These are phyloP conservation scores for Penicillium sp. DNA, from an alignment of 2,329 filamentous ascomycete species.

Conservation along the genomic window DNA sequence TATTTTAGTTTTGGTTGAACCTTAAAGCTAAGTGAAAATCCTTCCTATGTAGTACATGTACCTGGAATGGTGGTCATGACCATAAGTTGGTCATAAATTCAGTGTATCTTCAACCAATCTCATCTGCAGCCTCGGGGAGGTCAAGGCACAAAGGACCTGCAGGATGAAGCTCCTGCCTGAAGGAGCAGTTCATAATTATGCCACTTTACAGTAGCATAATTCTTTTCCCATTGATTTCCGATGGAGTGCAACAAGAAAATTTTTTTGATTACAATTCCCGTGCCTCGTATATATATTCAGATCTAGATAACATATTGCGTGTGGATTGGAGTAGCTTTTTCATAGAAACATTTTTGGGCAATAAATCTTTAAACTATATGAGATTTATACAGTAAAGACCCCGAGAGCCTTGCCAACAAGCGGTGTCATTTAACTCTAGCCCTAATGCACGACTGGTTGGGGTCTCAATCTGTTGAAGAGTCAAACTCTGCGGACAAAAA, in stretches of 20 bases:
- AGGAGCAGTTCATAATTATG: neutral
- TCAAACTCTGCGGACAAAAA: neutral
- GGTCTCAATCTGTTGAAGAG: constrained; percentile 5
- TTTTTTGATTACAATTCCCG: neutral
- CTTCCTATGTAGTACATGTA: neutral
- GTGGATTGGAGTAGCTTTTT: neutral
- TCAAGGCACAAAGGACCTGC: constrained; percentile 4
- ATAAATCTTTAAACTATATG: neutral
- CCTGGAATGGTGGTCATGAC: neutral
- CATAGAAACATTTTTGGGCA: neutral
- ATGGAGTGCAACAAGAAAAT: neutral
- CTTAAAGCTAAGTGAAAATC: neutral
- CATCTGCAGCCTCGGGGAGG: constrained; percentile 1
- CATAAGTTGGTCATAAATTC: neutral
- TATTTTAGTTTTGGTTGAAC: neutral
- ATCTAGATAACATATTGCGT: too few species aligned
- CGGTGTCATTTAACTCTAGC: constrained; percentile 4
- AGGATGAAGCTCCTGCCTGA: constrained; percentile 6
- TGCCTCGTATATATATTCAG: neutral
- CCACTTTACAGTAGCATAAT: neutral
- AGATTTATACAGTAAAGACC: neutral
- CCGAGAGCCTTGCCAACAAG: neutral
- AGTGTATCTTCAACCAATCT: constrained; percentile 8
- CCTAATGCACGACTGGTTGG: neutral
- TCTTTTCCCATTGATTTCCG: neutral